Base-by-base conservation (phyloP, 768 basidiomycete species). In the Tricholoma sp. region DNA sequence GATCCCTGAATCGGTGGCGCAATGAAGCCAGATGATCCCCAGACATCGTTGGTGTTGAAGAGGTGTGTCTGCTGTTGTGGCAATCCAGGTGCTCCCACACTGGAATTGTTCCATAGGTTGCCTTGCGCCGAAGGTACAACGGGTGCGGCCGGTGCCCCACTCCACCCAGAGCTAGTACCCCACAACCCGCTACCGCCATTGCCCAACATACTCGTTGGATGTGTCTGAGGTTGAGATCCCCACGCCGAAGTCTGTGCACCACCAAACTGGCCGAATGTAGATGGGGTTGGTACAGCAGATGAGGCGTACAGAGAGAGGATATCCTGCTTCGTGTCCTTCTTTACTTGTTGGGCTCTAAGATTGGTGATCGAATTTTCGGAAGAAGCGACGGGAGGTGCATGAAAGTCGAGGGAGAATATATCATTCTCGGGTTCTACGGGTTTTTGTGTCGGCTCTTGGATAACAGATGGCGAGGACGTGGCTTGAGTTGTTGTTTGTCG, bases 341-440 rank as follows among this genome's bases (percentile, higher is more conserved):
- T 79, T 0, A 66, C 69, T 13, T 72, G 65, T 6, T 69, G 59
- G 0, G 73, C 54, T 1, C 69, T 53, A 56, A 65, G 62, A n/a
- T 32, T 24, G 13, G 11, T 53, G 28, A 42, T 42, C 5, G 64
- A 55, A 9, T 15, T 29, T 47, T 28, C 45, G 8, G 59, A 29
- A 7, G 75, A 44, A 6, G 74, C 50, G 28, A 73, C 61, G 2
- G 80, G 63, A 1, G 88, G 84, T 1, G 84, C 76, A 61, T 89
- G 87, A 70, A 95, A 96, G 69, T 95, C 92, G 54, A 95, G 84
- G 28, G 86, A 82, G 68, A 95, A 94, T 7, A 96, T 74, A 63
- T 90, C 89, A 59, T 87, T 80, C 56, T 76, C 70, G 11, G 79
- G 69, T 28, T 72, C 68, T 42, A 32, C 49, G 15, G 69, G 62